Evolutionary conservation across 1,284 basidiomycete genomes (phyloP).

Genomic region (Mrakiaceae sp.): DNA sequence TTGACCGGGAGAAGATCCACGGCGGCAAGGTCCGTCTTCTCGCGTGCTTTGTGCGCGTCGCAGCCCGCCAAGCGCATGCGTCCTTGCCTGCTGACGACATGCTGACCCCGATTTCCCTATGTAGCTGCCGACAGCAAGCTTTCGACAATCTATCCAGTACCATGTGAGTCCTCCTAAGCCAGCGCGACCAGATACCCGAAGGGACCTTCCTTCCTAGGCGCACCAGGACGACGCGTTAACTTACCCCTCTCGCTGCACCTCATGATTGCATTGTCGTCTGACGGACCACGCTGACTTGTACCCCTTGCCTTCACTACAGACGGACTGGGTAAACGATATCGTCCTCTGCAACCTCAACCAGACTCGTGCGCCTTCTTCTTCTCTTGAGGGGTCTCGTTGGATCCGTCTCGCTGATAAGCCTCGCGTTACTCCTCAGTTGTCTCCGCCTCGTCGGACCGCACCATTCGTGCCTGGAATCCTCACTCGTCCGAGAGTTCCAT

Average conservation of each 20-base stretch:
- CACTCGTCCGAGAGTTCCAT: constrained; percentile 53
- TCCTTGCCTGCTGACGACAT: neutral
- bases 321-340: constrained; percentile 96
- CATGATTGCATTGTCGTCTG: too few relatives aligned
- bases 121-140: constrained; percentile 35
- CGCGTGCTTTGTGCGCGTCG: neutral
- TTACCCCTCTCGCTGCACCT: too few relatives aligned
- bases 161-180: constrained; percentile 37
- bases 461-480: constrained; percentile 87
- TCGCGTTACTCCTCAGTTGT: constrained; percentile 46
- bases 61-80: too few relatives aligned
- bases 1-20: constrained; percentile 39
- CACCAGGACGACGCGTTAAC: neutral
- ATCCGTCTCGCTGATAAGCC: constrained; percentile 2
- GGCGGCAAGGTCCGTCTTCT: neutral
- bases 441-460: constrained; percentile 91
- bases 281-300: constrained; percentile 10
- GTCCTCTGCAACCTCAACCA: constrained; percentile 85
- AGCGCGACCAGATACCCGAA: neutral
- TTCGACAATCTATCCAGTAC: constrained; percentile 71
- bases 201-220: neutral
- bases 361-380: constrained; percentile 48
- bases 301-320: constrained; percentile 27
- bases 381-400: neutral
- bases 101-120: constrained; percentile 7